Evolutionary conservation across 345 rosid species (phyloP), one percentile per base, ranked within the genome.

Genomic region (Sonneratia alba): DNA sequence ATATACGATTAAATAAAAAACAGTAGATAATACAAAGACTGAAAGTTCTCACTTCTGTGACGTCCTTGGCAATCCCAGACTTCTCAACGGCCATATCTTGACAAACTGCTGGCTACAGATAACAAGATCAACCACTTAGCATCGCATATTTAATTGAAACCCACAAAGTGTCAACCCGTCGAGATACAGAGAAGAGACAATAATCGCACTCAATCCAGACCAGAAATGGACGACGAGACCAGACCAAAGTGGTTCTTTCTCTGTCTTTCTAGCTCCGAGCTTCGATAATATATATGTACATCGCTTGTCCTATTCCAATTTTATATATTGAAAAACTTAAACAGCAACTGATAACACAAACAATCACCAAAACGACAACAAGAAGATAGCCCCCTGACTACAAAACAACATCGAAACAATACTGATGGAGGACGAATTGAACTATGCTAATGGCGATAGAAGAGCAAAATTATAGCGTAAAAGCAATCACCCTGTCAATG

Each of bases 51-150:
- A 90, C 96, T 82, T 92, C 94, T 1, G 93, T 92, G 42, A 92
- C 89, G 82, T 92, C 96, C 45, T 88, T 90, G 7, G 93, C 96
- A 72, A 90, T 87, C 68, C 82, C 80, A 70, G 78, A 49, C 75
- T 71, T 80, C 75, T 72, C 86, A 15, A 62, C 70, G 4, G 85
- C 91, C 94, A 90, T 90, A 34, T 37, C 66, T 66, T 75, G 71
- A 56, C 42, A 62, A 65, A 73, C 76, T 70, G 57, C 88, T 81
- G 83, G 68, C 67, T 38, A 36, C 57, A 70, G 24, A 70, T 36
- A 3, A 36, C 7, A 34, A 69, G 59, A 45, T 6, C 15, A 51
- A n/a, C 34, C 42, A 62, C 42, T 57, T 18, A 67, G 14, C 13
- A 70, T 18, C 40, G 42, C 18, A 45, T 4, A 57, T 24, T 8